These are phyloP conservation scores for Parachaetomium inaequale DNA, from an alignment of 495 filamentous ascomycete genomes.

Conservation along the genomic window DNA sequence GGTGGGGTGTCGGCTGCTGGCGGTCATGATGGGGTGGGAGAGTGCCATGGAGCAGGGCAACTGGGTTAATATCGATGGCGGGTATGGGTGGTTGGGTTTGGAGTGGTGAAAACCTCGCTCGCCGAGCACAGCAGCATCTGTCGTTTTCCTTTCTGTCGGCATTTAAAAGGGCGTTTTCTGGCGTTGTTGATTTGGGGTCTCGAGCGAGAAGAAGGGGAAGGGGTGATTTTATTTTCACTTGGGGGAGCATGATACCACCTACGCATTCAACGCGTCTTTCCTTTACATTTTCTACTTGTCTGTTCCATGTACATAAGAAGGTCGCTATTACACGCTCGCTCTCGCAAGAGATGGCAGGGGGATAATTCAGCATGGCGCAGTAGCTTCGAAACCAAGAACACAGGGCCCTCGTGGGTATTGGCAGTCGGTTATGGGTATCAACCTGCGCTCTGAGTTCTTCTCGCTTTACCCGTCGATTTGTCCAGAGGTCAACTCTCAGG, in stretches of 20 bases:
- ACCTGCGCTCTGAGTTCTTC: no score
- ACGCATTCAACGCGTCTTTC: constrained; percentile 4
- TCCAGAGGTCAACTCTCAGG: background rate
- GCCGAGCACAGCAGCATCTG: background rate
- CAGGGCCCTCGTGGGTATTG: no score
- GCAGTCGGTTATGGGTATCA: no score
- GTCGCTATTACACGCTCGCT: constrained; percentile 4
- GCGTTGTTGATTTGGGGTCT: background rate
- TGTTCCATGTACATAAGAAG: background rate
- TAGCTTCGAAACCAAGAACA: no score
- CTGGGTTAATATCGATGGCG: constrained; percentile 75
- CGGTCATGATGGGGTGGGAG: constrained; percentile 79
- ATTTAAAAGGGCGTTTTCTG: constrained; percentile 14
- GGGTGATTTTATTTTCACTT: background rate
- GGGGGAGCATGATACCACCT: constrained; percentile 20
- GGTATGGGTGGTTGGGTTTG: constrained; percentile 53
- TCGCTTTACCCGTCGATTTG: no score
- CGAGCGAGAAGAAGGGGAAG: background rate
- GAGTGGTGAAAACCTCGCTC: constrained; percentile 22
- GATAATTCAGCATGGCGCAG: background rate
- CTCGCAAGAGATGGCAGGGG: background rate
- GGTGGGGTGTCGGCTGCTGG: constrained; percentile 63
- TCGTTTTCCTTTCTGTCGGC: constrained; percentile 3
- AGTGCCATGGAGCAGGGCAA: constrained; percentile 49
- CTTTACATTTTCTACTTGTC: background rate